Conservation (phyloP, 345 rosid genomes). For the Erodium maritimum region DNA sequence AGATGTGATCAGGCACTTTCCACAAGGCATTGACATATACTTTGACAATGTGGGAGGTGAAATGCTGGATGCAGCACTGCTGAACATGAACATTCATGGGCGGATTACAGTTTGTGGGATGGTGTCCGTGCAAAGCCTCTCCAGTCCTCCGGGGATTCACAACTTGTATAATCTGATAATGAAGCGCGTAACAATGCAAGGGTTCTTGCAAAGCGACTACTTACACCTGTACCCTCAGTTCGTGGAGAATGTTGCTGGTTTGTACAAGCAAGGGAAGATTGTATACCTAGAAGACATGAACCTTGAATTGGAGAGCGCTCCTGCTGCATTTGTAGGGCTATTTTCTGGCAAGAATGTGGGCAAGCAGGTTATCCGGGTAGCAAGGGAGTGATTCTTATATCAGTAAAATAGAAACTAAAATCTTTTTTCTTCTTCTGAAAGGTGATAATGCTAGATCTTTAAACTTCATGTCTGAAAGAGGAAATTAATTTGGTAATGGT, state of each 20-base stretch:
- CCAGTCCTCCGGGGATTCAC: constrained; percentile 32
- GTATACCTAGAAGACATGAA: constrained; percentile 54
- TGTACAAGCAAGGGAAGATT: constrained; percentile 47
- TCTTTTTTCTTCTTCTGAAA: no score
- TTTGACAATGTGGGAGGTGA: constrained; percentile 70
- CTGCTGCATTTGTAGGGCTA: constrained; percentile 49
- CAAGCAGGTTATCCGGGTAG: constrained; percentile 14
- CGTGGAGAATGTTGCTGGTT: constrained; percentile 23
- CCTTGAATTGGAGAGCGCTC: constrained; percentile 50
- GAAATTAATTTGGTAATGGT: no score
- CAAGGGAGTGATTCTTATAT: no score
- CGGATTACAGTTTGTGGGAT: constrained; percentile 65
- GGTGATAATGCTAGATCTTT: no score
- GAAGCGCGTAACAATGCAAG: constrained; percentile 46
- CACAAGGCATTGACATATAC: constrained; percentile 56
- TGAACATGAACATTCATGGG: constrained; percentile 55
- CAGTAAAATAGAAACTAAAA: no score
- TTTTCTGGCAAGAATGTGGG: constrained; percentile 61
- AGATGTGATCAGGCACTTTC: constrained; percentile 46
- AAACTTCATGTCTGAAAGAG: no score
- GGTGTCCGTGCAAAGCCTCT: constrained; percentile 36
- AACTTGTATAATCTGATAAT: constrained; percentile 28
- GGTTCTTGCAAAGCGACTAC: constrained; percentile 57
- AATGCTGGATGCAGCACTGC: constrained; percentile 57
- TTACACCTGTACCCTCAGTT: constrained; percentile 39